Evolutionary conservation across 2,329 filamentous ascomycete genomes (phyloP).

Genomic region (Chalaropsis thielavioides): DNA sequence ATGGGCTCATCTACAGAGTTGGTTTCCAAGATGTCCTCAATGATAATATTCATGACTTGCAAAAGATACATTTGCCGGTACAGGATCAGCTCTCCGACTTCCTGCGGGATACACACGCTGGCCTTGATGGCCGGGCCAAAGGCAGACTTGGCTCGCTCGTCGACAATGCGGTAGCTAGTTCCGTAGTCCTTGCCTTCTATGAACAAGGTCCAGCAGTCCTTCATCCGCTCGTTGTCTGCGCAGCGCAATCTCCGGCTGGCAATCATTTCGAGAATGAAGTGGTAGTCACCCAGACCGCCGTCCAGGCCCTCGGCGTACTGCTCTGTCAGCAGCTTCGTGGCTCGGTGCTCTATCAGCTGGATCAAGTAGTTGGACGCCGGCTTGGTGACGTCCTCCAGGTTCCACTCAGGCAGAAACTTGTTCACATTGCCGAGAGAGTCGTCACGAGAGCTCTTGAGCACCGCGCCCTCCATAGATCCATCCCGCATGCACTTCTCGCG

Average conservation of each 20-base stretch:
- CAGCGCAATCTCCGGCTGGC: constrained; percentile 24
- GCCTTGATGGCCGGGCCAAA: constrained; percentile 21
- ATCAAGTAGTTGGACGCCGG: constrained; percentile 27
- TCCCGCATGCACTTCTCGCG: constrained; percentile 26
- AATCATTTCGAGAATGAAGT: constrained; percentile 26
- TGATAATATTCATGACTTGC: constrained; percentile 28
- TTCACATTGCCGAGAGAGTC: constrained; percentile 26
- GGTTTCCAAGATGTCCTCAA: constrained; percentile 30
- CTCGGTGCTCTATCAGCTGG: constrained; percentile 27
- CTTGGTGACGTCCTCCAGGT: constrained; percentile 29
- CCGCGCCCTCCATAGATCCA: constrained; percentile 23
- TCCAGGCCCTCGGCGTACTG: constrained; percentile 26
- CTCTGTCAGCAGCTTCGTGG: constrained; percentile 24
- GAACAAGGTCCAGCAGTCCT: constrained; percentile 28
- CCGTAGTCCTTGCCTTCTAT: constrained; percentile 27
- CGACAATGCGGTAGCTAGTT: constrained; percentile 22
- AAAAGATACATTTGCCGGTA: constrained; percentile 27
- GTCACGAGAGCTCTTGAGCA: constrained; percentile 27
- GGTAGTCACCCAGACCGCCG: constrained; percentile 25
- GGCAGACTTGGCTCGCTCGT: neutral
- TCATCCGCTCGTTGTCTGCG: constrained; percentile 19
- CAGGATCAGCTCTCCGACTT: constrained; percentile 27
- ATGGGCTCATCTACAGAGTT: constrained; percentile 24
- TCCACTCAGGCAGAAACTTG: constrained; percentile 32
- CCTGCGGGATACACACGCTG: constrained; percentile 22